Evolutionary conservation across 2,329 filamentous ascomycete genomes (phyloP).

Genomic region (Coccinonectria pachysandricola): DNA sequence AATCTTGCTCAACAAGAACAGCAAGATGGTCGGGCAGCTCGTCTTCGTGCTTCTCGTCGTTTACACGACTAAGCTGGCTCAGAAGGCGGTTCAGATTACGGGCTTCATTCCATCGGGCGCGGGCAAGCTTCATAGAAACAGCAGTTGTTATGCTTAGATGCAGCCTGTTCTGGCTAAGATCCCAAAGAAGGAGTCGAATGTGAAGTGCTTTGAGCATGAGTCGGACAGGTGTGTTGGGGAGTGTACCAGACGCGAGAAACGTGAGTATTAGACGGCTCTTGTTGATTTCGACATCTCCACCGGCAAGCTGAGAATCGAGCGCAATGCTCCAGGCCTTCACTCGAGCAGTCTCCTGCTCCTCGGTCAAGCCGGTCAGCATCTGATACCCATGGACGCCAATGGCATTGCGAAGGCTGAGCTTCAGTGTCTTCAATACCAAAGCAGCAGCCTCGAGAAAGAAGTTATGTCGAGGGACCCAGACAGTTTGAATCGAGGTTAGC

Average conservation of each 20-base stretch:
- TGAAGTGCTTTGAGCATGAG: conserved; percentile 91
- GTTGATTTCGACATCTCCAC: conserved; percentile 82
- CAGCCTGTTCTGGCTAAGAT: conserved; percentile 55
- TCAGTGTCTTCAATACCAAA: conserved; percentile 67
- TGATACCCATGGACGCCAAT: conserved; percentile 72
- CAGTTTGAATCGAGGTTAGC: conserved; percentile 85
- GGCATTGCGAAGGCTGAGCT: conserved; percentile 68
- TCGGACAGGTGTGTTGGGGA: conserved; percentile 71
- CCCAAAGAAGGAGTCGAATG: conserved; percentile 81
- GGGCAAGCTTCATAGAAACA: conserved; percentile 62
- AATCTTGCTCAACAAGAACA: conserved; percentile 65
- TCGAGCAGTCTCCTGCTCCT: conserved; percentile 75
- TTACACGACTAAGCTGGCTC: conserved; percentile 29
- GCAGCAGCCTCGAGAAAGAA: conserved; percentile 80
- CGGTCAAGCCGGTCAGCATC: conserved; percentile 65
- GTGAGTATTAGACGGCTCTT: conserved; percentile 78
- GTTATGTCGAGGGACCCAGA: conserved; percentile 81
- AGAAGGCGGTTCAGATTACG: conserved; percentile 49
- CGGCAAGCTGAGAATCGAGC: conserved; percentile 82
- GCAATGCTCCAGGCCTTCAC: conserved; percentile 91
- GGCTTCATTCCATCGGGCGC: conserved; percentile 73
- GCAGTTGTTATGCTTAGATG: conserved; percentile 55
- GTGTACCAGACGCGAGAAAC: conserved; percentile 75
- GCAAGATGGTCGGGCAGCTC: conserved; percentile 65
- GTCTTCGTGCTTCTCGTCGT: conserved; percentile 40